These are phyloP conservation scores for Nadsonia fulvescens DNA, from an alignment of 805 yeast genomes.

Conservation along the genomic window DNA sequence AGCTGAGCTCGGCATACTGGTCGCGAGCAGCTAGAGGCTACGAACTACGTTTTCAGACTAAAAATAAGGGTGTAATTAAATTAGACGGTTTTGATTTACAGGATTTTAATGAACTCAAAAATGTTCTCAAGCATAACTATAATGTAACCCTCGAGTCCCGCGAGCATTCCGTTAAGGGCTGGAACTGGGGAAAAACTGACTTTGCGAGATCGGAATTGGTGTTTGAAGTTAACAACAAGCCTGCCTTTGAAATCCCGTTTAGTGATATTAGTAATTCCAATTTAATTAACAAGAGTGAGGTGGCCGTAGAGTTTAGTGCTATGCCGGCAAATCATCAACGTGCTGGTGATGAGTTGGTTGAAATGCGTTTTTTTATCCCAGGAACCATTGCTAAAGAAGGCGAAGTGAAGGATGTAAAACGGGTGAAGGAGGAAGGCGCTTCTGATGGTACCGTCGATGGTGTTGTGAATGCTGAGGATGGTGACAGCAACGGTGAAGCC, in stretches of 20 bases:
- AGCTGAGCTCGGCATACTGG: constrained; percentile 69
- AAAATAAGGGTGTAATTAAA: constrained; percentile 66
- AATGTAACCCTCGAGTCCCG: constrained; percentile 54
- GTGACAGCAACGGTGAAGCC: constrained; percentile 20
- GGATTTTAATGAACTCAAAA: constrained; percentile 66
- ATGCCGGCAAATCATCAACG: constrained; percentile 28
- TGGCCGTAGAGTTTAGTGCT: constrained; percentile 64
- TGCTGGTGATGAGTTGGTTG: constrained; percentile 93
- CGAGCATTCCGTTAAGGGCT: constrained; percentile 90
- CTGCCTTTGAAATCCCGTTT: constrained; percentile 84
- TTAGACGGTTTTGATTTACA: constrained; percentile 81
- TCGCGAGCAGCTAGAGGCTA: constrained; percentile 85
- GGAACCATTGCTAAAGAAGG: constrained; percentile 39
- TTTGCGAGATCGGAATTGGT: constrained; percentile 82
- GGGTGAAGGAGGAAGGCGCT: constrained; percentile 12
- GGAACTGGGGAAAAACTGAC: constrained; percentile 97
- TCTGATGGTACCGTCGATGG: constrained; percentile 21
- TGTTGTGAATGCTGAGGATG: constrained; percentile 14
- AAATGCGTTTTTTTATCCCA: constrained; percentile 82
- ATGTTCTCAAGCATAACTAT: constrained; percentile 66
- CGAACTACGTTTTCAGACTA: constrained; percentile 78
- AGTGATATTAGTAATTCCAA: constrained; percentile 64
- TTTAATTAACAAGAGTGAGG: constrained; percentile 82
- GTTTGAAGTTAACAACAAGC: constrained; percentile 72
- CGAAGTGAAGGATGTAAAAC: constrained; percentile 16